Base-by-base conservation (phyloP, 805 yeast species). In the Saturnispora gosingensis region DNA sequence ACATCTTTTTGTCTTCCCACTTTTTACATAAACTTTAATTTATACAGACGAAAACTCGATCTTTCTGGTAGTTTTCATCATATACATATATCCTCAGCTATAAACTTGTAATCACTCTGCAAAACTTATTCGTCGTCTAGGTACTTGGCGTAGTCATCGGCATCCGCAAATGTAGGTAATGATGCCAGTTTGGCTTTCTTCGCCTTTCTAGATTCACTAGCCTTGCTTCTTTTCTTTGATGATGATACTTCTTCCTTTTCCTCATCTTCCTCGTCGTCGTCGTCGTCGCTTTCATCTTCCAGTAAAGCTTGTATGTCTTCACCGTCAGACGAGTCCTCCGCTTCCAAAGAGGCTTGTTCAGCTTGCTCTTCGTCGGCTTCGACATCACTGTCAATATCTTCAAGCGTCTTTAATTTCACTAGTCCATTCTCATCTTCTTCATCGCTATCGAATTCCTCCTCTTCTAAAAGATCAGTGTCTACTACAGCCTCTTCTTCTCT, bases 111-210 rank as follows among this genome's bases (percentile, higher is more conserved):
- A 25, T 25, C 28, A 25, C 9, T 5, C 28, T 8, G 8, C 22
- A 22, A 22, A 38, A 11, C 22, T 38, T 18, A 38, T 13, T 38
- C 42, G 18, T 16, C 86, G 48, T 80, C 74, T 65, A 86, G 69
- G 59, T 82, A 83, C 62, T 86, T 74, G 27, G 91, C 83, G 64
- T 88, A 89, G 55, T 86, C 96, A 42, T 86, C 96, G 9, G 82
- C 95, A 45, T 89, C 82, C 1, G 96, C 97, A 71, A 88, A 90
- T 20, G 81, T 74, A 22, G 97, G 97, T 54, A 90, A 71, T 45
- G 76, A 80, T 61, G 78, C 82, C 61, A 85, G 70, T 65, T 78
- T 82, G 45, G 72, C 68, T 63, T 73, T 80, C 45, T 55, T 54
- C 51, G 59, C 63, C 53, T 60, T 63, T 32, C 47, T 47, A 13